Percentiles rank a stretch among this genome's conserved stretches.
These are phyloP conservation scores for Chondrus crispus DNA, from an alignment of 23 red algal genomes.

Conservation along the genomic window DNA sequence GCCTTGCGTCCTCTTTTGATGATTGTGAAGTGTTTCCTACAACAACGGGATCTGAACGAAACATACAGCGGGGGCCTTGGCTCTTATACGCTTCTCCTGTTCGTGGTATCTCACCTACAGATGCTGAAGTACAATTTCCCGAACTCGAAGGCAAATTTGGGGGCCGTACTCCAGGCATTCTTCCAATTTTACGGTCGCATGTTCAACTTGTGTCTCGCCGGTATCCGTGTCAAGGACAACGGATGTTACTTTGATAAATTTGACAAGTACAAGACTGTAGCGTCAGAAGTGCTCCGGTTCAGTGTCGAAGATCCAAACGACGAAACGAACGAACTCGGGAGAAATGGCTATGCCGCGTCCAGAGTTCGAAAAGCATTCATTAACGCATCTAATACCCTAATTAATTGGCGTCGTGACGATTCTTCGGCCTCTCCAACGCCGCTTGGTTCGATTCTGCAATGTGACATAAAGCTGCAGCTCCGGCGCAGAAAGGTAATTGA, in stretches of 20 bases:
- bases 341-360: constrained; percentile 60
- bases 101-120: constrained; percentile 91
- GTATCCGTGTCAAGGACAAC: constrained; percentile 64
- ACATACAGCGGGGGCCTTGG: constrained; percentile 81
- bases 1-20: constrained; percentile 72
- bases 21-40: constrained; percentile 84
- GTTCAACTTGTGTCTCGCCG: constrained; percentile 68
- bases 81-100: constrained; percentile 72
- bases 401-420: constrained; percentile 65
- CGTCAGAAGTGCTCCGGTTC: constrained; percentile 52
- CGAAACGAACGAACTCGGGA: constrained; percentile 70
- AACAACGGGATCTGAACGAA: constrained; percentile 85
- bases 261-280: constrained; percentile 21
- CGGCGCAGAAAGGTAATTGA: constrained; percentile 45
- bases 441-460: constrained; percentile 37
- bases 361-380: constrained; percentile 67
- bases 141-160: constrained; percentile 60
- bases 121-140: constrained; percentile 81
- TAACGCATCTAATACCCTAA: constrained; percentile 41
- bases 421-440: constrained; percentile 28
- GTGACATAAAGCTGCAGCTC: constrained; percentile 22
- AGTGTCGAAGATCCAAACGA: constrained; percentile 88
- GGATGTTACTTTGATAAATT: constrained; percentile 81
- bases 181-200: constrained; percentile 79
- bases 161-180: constrained; percentile 58